Evolutionary conservation across 2,329 filamentous ascomycete genomes (phyloP), one percentile per base, ranked within the genome.

Genomic region (Apiospora sp.): DNA sequence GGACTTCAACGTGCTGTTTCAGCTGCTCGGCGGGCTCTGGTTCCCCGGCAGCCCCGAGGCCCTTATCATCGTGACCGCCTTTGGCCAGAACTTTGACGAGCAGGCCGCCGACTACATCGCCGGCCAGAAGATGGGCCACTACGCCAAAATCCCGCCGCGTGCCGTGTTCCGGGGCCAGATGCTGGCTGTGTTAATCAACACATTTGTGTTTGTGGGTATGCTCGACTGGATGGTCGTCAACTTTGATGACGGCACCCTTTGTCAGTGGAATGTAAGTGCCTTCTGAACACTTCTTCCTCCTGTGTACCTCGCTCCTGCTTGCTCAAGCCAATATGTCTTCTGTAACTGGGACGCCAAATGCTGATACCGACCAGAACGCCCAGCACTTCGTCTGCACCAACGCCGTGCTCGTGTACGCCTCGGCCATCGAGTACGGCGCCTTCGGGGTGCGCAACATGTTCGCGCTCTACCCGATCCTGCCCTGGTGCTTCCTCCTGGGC

Each of bases 31-130:
- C 70, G 87, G 87, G 16, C 85, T 84, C 8, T 84, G 82, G 74
- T 83, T 87, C 19, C 83, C 85, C 43, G 87, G 87, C 37, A 87
- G 87, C 70, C 86, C 86, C 0, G 76, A 87, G 70, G 86, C 85
- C 67, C 88, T 88, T 84, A 88, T 87, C 80, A 87, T 84, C 75
- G 87, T 89, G 82, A 88, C 88, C 80, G 85, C 84, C 0, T 87
- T 86, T 73, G 80, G 80, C 1, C 80, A 81, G 73, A 81, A 80
- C 51, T 78, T 78, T 4, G 76, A 78, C 70, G 75, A 77, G 6
- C 78, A 79, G 54, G 76, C 77, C 4, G 77, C 79, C 77, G 79
- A 80, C 71, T 81, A 81, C 70, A 77, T 78, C 0, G 75, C 79
- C 43, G 80, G 81, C 43, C 70, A 80, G 58, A 81, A 81, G 68